Evolutionary conservation across 169 alveolate species (phyloP), one percentile per base, ranked within the genome.

Genomic region (Cystoisospora suis): DNA sequence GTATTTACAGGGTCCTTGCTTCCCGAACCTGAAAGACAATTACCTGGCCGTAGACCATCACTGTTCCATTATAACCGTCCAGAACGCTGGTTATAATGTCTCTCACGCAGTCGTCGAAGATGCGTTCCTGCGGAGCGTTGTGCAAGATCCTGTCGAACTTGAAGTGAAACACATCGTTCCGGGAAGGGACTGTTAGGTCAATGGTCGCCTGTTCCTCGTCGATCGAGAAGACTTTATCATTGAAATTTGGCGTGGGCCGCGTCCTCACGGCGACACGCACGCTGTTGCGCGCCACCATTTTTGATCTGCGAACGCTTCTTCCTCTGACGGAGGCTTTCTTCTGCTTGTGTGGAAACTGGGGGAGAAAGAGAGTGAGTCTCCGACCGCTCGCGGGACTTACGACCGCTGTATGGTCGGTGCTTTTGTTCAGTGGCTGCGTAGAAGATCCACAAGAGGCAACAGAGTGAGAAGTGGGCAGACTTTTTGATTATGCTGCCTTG

Each of bases 21-120:
- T n/a, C n/a, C n/a, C n/a, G n/a, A n/a, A n/a, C n/a, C n/a, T n/a
- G n/a, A n/a, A n/a, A 9, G 61, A 65, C 29, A 20, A 0, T 27
- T 42, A 98, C 97, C 94, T 98, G 97, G 34, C 99, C 99, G 93
- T 98, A 98, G 81, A 97, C 97, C 92, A 98, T 72, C 42, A 97
- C 92, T 38, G 98, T 97, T 34, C 98, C 98, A 85, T 96, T 96
- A 91, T 95, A 96, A 12, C 99, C 98, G 56, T 96, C 97, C 65
- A 96, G 93, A n/a, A 96, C 98, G 36, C 95, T 93, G 45, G 94
- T 90, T 36, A 97, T 94, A 36, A 96, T 92, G 61, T 94, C 97
- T 45, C 95, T 88, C 49, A 96, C 95, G 75, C 96, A 95, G 3
- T 83, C 90, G 49, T 96, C 97, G 83, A 94, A 96, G 32, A 96